Conservation (phyloP, 805 yeast genomes). For the Pichia deserticola region DNA sequence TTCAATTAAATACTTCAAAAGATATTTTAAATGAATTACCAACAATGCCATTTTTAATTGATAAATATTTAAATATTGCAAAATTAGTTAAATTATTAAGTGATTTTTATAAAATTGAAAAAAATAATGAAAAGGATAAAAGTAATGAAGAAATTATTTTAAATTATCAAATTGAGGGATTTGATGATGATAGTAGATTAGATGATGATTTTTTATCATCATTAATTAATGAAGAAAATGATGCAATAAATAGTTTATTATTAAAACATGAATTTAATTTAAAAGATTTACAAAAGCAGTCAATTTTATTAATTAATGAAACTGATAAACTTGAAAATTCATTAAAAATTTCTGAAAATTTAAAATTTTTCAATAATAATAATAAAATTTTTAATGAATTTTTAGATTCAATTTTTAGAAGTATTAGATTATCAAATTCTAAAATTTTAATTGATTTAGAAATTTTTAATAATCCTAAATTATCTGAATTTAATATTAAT, state of each 20-base stretch:
- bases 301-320: constrained; percentile 18
- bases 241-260: constrained; percentile 20
- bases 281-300: constrained; percentile 21
- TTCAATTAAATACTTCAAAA: constrained; percentile 49
- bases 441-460: neutral
- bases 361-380: constrained; percentile 11
- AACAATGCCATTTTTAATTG: constrained; percentile 60
- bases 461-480: neutral
- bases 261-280: constrained; percentile 17
- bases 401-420: constrained; percentile 10
- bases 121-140: neutral
- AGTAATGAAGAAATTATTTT: constrained; percentile 12
- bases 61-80: constrained; percentile 53
- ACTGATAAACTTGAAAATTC: constrained; percentile 13
- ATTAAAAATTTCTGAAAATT: constrained; percentile 19
- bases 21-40: constrained; percentile 52
- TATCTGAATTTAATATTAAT: neutral
- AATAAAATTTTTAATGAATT: constrained; percentile 5
- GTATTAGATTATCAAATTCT: neutral
- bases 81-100: constrained; percentile 38
- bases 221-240: constrained; percentile 25
- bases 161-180: constrained; percentile 29
- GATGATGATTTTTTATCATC: constrained; percentile 54
- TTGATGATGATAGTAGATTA: constrained; percentile 48
- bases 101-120: constrained; percentile 10